phyloP scores from a whole-genome alignment of 1,139 yeast species.

The Lodderomyces pseudojiufengensis region DNA sequence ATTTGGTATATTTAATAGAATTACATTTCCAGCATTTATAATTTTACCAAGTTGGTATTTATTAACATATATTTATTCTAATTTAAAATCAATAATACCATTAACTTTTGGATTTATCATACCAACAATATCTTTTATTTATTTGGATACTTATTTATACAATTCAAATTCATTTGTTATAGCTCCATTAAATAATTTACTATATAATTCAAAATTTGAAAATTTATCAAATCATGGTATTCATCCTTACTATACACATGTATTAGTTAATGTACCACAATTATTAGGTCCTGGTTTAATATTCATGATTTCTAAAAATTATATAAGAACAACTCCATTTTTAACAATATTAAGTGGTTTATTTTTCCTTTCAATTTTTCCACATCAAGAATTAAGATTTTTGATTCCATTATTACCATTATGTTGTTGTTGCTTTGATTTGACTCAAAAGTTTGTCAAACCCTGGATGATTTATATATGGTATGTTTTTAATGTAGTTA shows the following conservation, averaged over 20 bases:
- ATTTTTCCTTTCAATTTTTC: conserved; percentile 58
- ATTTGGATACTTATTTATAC: conserved; percentile 48
- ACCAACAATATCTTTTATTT: conserved; percentile 39
- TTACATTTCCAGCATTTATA: conserved; percentile 77
- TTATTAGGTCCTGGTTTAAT: conserved; percentile 73
- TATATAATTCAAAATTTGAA: conserved; percentile 57
- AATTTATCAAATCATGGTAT: conserved; percentile 79
- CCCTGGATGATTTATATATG: conserved; percentile 38
- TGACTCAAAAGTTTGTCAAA: conserved; percentile 18
- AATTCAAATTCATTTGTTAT: conserved; percentile 33
- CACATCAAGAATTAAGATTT: conserved; percentile 92
- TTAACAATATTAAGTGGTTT: conserved; percentile 63
- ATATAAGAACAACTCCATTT: conserved; percentile 49
- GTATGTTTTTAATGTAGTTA: conserved; percentile 59
- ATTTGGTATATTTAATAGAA: conserved; percentile 77
- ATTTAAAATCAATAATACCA: conserved; percentile 20
- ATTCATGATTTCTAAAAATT: conserved; percentile 27
- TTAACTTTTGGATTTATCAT: conserved; percentile 26
- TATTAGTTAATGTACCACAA: conserved; percentile 72
- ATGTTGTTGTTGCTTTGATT: conserved; percentile 58
- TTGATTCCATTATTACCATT: conserved; percentile 75
- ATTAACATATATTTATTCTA: conserved; percentile 33
- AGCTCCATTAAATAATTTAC: conserved; percentile 72
- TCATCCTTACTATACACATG: conserved; percentile 75
- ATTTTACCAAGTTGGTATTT: conserved; percentile 52